Evolutionary conservation across 2,329 filamentous ascomycete genomes (phyloP), one percentile per base, ranked within the genome.

Genomic region (Pseudogymnoascus sp.): DNA sequence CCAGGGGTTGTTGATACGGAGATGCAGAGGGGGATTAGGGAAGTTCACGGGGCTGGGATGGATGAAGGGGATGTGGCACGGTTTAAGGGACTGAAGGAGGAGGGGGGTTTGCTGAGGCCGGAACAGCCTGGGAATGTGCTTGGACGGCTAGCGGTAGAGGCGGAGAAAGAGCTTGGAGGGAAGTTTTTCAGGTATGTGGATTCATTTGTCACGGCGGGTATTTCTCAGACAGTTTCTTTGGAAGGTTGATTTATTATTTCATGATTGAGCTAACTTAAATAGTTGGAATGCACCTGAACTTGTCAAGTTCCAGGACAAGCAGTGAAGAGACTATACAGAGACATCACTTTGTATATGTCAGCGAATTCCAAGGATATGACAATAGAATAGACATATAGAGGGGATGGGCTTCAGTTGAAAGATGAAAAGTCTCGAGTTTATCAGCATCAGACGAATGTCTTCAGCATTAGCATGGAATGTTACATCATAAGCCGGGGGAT

Each of bases 101-200:
- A 83, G 5, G 92, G 92, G 12, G 83, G 82, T 59, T 76, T 97
- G 59, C 78, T 97, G 66, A 86, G 82, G 75, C 91, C 92, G 0
- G 91, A 96, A 69, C 88, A 92, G 75, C 90, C 93, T 0, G 93
- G 91, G 0, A 79, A 87, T 74, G 91, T 97, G 11, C 93, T 97
- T 75, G 92, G 92, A 2, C 88, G 84, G 69, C 78, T 97, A 65
- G 87, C 86, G 0, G 73, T 90, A 14, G 78, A 82, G 55, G 89
- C 85, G 5, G 79, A 83, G 3, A 83, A 77, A 62, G 82, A 86
- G 16, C 75, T 97, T 67, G 92, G 83, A 70, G 94, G 94, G 28
- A 86, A 86, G 69, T 92, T 90, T 71, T 76, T 94, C 69, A 86
- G 75, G 84, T 90, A 79, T 65, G 81, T 79, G 16, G 45, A 55